Conservation (phyloP, 495 filamentous ascomycete genomes). For the Neurospora africana region DNA sequence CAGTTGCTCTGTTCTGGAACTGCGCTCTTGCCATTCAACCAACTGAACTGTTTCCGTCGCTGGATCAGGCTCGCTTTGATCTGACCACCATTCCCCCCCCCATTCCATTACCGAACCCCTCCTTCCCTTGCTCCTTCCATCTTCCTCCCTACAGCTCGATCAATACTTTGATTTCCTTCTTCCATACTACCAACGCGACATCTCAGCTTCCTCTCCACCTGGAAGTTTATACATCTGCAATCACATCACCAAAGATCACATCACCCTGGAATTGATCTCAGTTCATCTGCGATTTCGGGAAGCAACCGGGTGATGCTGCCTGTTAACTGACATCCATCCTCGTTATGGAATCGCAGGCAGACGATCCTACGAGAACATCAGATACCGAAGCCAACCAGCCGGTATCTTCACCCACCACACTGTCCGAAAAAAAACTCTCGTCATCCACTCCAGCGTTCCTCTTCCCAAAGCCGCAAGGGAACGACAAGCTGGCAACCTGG, state of each 20-base stretch:
- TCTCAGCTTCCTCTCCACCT: background rate
- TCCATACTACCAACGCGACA: background rate
- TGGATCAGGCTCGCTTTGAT: slow-evolving; percentile 1
- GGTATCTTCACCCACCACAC: background rate
- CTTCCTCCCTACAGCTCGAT: background rate
- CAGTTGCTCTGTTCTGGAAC: background rate
- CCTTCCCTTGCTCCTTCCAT: background rate
- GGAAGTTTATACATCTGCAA: background rate
- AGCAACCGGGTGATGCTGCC: background rate
- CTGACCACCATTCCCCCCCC: background rate
- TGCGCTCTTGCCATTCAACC: background rate
- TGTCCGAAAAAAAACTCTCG: slow-evolving; percentile 9
- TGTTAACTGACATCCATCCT: slow-evolving; percentile 6
- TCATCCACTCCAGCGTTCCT: slow-evolving; percentile 32
- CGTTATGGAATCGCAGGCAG: slow-evolving; percentile 37
- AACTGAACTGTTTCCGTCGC: background rate
- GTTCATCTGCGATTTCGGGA: background rate
- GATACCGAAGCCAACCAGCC: slow-evolving; percentile 1
- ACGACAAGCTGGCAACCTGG: slow-evolving; percentile 40
- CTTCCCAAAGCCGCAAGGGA: slow-evolving; percentile 40
- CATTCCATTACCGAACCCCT: background rate
- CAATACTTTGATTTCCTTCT: background rate
- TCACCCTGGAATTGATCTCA: background rate
- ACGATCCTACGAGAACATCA: slow-evolving; percentile 3
- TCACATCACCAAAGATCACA: background rate